Base-by-base conservation (phyloP, 202 grass and related monocot genomes). In the Schoenoplectus tabernaemontani region DNA sequence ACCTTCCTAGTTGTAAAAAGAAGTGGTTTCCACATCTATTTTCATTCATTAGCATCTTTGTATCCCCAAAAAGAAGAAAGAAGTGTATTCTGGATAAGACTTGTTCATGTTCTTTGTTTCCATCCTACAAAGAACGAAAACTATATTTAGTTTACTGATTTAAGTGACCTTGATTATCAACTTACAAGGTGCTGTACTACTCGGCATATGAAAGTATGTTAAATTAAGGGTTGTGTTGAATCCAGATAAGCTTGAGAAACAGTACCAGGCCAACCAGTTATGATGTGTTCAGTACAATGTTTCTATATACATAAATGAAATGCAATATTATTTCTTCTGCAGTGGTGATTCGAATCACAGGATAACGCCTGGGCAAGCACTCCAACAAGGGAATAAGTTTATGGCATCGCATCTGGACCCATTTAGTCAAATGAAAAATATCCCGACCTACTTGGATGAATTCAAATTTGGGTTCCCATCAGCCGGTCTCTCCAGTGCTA, bases 391-490 rank as follows among this genome's bases (percentile, higher is more conserved):
- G 50, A 86, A 84, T 84, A 87, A 78, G 60, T 87, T 88, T 69
- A 34, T 6, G 17, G 15, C 64, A 53, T 24, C 80, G 78, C 88
- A 83, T 80, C 54, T 88, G 68, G 63, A 66, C 59, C 83, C 78
- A 4, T 69, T 65, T 79, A 92, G 44, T 86, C 95, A 89, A 86
- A 73, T 64, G 15, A 98, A 87, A 77, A 76, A 64, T 84, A 87
- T 94, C 78, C 89, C 95, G 33, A 92, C 88, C 11, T 98, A 87
- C 83, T 92, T 98, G 95, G 95, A 95, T 53, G 95, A 92, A 84
- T 92, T 98, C 51, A 90, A 92, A 86, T 87, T 71, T 0, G 95
- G 95, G 57, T 98, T 98, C 77, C 91, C 95, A 4, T 81, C 84
- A 26, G 81, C 64, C 77, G 91, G 89, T n/a, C 83, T 94, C 76